A percentile compares a stretch with the other conserved stretches of the same genome.
Evolutionary conservation across 2,329 filamentous ascomycete species (phyloP).

Genomic region (Sarocladiaceae sp.): DNA sequence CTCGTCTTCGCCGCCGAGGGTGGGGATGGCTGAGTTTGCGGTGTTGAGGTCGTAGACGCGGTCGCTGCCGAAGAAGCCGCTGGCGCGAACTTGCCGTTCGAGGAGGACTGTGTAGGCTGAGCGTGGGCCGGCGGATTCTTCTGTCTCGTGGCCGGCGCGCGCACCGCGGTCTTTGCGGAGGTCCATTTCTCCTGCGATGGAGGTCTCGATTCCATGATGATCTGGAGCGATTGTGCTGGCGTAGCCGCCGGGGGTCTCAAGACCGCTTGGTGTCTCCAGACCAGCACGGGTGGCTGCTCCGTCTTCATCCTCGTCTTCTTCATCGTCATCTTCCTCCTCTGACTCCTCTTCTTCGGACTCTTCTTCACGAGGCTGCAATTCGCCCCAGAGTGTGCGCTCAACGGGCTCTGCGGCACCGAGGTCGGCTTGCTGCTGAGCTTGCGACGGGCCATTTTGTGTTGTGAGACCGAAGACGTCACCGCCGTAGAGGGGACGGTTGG

Average conservation of each 20-base stretch:
- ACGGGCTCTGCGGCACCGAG: constrained; percentile 49
- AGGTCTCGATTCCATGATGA: constrained; percentile 67
- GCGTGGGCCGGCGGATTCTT: constrained; percentile 69
- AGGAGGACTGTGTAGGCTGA: constrained; percentile 87
- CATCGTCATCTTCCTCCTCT: constrained; percentile 74
- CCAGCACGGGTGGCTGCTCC: constrained; percentile 54
- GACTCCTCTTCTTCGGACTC: constrained; percentile 69
- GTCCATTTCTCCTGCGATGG: constrained; percentile 81
- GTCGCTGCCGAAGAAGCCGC: constrained; percentile 95
- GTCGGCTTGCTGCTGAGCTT: constrained; percentile 23
- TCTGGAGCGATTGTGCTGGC: constrained; percentile 79
- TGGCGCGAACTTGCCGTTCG: constrained; percentile 77
- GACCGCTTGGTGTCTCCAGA: constrained; percentile 68
- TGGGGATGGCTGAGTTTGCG: constrained; percentile 52
- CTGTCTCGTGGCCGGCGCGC: constrained; percentile 80
- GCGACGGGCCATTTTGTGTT: constrained; percentile 31
- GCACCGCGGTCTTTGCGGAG: constrained; percentile 66
- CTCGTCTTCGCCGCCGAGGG: constrained; percentile 70
- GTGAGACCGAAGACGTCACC: constrained; percentile 89
- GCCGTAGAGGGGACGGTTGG: constrained; percentile 85
- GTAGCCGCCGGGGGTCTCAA: constrained; percentile 78
- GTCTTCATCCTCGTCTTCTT: constrained; percentile 59
- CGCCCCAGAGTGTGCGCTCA: constrained; percentile 87
- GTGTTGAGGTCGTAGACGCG: constrained; percentile 81
- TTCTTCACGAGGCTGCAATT: constrained; percentile 76